Evolutionary conservation across 257 asterid species (phyloP), one percentile per base, ranked within the genome.

Genomic region (Echium plantagineum): DNA sequence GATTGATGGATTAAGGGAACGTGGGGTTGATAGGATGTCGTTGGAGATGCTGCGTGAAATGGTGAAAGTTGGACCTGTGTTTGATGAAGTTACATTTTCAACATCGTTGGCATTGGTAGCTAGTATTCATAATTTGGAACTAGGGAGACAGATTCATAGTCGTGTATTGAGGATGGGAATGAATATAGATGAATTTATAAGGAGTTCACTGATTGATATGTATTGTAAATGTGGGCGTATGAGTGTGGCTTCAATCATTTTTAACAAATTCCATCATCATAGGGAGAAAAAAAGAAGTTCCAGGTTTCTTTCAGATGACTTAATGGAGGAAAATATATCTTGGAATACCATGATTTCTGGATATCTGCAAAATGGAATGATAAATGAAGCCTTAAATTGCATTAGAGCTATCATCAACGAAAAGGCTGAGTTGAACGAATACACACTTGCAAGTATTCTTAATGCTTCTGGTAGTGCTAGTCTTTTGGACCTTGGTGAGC

Each of bases 271-370:
- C 32, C 73, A 1, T 7, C 28, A 52, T 31, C 51, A 15, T 42
- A 22, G 20, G 4, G 22, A 9, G 13, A 54, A 35, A 65, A 64
- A 35, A 35, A 59, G 63, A 60, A 57, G 42, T 58, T 58, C 58
- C 21, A 66, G 63, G 59, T 68, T 78, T 54, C 62, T 24, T 66
- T 61, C 8, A 17, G 77, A 52, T 58, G 82, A 80, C 66, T 64
- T 49, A 59, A 72, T 63, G 73, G 68, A 78, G 58, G 75, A 60
- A 65, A 77, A 68, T 26, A 68, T 82, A 66, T 70, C 75, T 2
- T 82, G 86, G 89, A 87, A 86, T 58, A 71, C 89, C 1, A 61
- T 87, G 71, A 69, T 87, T 55, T 66, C 88, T 17, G 95, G 95
- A 13, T 82, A 68, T 70, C 81, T 82, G 59, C 85, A 81, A 38